Conservation (phyloP, 208 protist genomes). For the Phytomonas sp. region DNA sequence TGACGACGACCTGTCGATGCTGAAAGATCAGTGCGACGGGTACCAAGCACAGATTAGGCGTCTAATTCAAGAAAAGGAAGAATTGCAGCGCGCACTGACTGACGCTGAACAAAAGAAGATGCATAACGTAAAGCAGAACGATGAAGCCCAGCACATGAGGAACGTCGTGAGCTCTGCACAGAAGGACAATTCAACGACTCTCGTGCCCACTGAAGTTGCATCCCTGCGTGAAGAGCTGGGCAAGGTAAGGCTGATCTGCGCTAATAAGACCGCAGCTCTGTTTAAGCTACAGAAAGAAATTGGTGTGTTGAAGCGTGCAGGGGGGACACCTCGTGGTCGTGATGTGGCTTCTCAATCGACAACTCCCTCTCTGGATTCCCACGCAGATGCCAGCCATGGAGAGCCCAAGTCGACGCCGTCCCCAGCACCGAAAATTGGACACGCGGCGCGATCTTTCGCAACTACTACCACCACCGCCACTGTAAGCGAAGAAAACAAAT, state of each 20-base stretch:
- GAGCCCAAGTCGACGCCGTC: not conserved
- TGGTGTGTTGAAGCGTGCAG: not conserved
- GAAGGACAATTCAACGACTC: not conserved
- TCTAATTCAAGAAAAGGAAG: not conserved
- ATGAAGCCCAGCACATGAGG: not conserved
- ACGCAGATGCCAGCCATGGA: not conserved
- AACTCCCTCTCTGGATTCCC: not conserved
- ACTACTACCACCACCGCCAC: not conserved
- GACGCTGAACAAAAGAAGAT: not conserved
- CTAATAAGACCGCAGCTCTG: not conserved
- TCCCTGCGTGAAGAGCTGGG: not conserved
- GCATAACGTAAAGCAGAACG: not conserved
- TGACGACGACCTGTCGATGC: not conserved
- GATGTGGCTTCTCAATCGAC: not conserved
- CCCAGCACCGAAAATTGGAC: not conserved
- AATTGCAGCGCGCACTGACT: not conserved
- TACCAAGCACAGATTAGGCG: not conserved
- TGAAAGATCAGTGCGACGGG: not conserved
- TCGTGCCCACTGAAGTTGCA: not conserved
- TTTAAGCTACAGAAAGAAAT: not conserved
- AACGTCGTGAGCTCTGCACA: not conserved
- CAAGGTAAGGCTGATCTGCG: not conserved
- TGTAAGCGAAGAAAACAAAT: not conserved
- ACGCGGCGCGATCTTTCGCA: not conserved
- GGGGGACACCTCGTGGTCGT: not conserved